Conservation (phyloP, 768 basidiomycete species). For the Dictyophora rubrovolvata region DNA sequence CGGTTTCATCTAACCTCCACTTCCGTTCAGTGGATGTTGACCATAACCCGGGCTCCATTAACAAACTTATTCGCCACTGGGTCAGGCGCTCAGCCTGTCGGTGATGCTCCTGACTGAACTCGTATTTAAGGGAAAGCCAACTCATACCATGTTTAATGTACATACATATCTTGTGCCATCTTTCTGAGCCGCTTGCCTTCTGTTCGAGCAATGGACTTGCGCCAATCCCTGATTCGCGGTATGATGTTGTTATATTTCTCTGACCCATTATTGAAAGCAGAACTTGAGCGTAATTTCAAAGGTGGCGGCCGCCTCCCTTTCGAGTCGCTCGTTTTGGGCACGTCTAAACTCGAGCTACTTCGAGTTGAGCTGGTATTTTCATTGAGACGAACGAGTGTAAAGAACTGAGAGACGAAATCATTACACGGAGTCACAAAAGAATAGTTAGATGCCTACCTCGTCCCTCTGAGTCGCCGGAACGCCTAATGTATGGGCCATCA, state of each 20-base stretch:
- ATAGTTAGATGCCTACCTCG: conserved; percentile 37
- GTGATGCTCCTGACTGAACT: conserved; percentile 60
- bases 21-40: conserved; percentile 38
- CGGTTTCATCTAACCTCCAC: conserved; percentile 87
- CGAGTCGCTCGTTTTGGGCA: neutral
- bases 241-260: conserved; percentile 41
- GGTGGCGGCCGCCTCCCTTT: conserved; percentile 27
- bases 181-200: conserved; percentile 68
- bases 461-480: conserved; percentile 59
- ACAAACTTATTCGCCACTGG: conserved; percentile 45
- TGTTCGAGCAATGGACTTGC: conserved; percentile 52
- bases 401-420: conserved; percentile 2
- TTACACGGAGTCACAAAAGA: neutral
- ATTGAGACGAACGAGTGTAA: conserved; percentile 3
- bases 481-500: conserved; percentile 53
- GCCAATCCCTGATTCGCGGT: conserved; percentile 60
- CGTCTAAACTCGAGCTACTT: neutral
- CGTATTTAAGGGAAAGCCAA: neutral
- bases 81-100: conserved; percentile 40
- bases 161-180: conserved; percentile 62
- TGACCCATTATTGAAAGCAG: conserved; percentile 23
- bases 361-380: conserved; percentile 29
- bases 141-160: conserved; percentile 1
- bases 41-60: conserved; percentile 80
- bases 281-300: conserved; percentile 45